These are phyloP conservation scores for Dorcoceras hygrometricum DNA, from an alignment of 257 asterid species.

Conservation along the genomic window DNA sequence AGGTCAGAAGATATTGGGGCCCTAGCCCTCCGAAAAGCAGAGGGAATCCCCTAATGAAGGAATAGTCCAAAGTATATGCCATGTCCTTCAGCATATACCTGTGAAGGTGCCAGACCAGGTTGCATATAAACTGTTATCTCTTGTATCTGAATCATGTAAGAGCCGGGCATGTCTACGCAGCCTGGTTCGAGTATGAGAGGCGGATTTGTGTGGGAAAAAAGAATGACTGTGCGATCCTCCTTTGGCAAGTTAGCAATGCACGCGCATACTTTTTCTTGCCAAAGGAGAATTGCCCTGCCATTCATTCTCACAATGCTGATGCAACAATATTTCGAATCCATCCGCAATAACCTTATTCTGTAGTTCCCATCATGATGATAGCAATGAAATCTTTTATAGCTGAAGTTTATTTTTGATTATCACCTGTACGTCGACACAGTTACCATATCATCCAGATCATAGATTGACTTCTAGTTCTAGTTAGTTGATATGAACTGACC, in stretches of 20 bases:
- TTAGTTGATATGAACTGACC: neutral
- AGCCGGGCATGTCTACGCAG: neutral
- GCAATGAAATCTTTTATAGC: too few species aligned
- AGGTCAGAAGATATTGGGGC: neutral
- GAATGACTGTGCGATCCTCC: slow-evolving; percentile 56
- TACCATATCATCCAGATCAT: too few species aligned
- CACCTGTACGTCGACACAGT: too few species aligned
- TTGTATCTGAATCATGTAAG: neutral
- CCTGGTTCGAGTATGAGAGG: neutral
- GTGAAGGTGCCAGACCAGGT: neutral
- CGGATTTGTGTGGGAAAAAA: slow-evolving; percentile 25
- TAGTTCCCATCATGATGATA: too few species aligned
- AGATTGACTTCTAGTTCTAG: too few species aligned
- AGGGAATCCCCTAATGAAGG: neutral
- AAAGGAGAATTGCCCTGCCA: slow-evolving; percentile 87
- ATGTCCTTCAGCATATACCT: neutral
- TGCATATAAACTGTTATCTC: neutral
- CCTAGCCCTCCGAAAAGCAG: neutral
- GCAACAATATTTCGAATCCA: slow-evolving; percentile 9
- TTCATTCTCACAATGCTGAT: slow-evolving; percentile 47
- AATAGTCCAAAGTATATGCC: neutral
- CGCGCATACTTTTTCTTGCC: slow-evolving; percentile 49
- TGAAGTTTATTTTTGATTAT: too few species aligned
- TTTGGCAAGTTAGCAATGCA: slow-evolving; percentile 47
- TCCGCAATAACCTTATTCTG: too few species aligned